Base-by-base conservation (phyloP, 768 basidiomycete genomes). In the Boletellus ananiceps region DNA sequence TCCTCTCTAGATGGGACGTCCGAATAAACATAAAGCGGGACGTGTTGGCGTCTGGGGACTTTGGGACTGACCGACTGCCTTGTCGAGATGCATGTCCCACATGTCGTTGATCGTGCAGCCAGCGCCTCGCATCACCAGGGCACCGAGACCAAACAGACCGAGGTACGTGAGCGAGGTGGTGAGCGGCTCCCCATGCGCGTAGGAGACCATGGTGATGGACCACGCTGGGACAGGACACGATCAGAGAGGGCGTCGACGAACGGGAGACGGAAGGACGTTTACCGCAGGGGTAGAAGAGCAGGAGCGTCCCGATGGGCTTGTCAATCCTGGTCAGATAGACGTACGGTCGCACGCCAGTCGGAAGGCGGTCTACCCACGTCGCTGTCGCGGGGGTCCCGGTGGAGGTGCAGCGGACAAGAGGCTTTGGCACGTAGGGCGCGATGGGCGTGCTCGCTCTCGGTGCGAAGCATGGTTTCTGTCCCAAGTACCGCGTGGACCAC, bases 71-170 rank as follows among this genome's bases (percentile, higher is more conserved):
- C 94, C 93, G 42, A 98, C 96, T 34, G 85, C 83, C 63, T 82
- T 84, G 75, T 99, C 96, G 39, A 96, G 80, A 52, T 90, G 83
- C 55, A 77, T 78, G 69, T 99, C 96, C 95, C 96, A 98, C 83
- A 99, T 84, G 64, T 99, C 96, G 66, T 99, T 99, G 58, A 99
- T 95, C 3, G 92, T 97, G 69, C 96, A 99, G 3, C 96, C 96
- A 18, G 96, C 96, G 5, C 95, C 92, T 16, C 96, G 84, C 96
- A 99, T 99, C 44, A 98, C 78, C 38, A 96, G 57, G 0, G 96
- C 93, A 1, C 96, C 96, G 9, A 85, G 64, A 2, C 91, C 94
- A 61, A 98, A 98, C 2, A 98, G 72, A 31, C 80, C 71, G 40
- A 91, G 73, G 62, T 93, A 95, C 15, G 79, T 83, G 46, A 92